Conservation (phyloP, 2,329 filamentous ascomycete species). For the Elsinoe arachidis region DNA sequence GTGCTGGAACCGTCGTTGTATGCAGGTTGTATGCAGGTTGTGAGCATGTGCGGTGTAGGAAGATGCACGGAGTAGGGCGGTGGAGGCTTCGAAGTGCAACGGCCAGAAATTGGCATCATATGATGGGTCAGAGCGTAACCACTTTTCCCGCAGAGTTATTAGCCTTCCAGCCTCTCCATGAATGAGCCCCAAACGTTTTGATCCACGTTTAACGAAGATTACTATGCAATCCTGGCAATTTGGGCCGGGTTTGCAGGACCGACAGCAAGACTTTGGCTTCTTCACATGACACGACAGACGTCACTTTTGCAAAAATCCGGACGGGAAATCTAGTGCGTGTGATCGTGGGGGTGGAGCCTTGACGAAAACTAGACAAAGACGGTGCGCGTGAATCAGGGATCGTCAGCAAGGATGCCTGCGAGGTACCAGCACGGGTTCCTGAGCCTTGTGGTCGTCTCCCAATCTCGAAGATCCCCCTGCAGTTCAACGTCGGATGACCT, state of each 20-base stretch:
- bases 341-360: background rate
- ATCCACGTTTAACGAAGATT: conserved; percentile 9
- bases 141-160: background rate
- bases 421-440: conserved; percentile 10
- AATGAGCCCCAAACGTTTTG: conserved; percentile 9
- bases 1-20: background rate
- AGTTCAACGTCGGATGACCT: conserved; percentile 5
- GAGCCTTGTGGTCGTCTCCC: background rate
- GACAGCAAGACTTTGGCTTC: background rate
- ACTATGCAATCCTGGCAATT: background rate
- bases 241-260: background rate
- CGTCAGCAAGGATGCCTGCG: background rate
- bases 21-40: background rate
- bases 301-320: conserved; percentile 3
- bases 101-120: conserved; percentile 10
- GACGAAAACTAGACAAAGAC: background rate
- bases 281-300: conserved; percentile 5
- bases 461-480: background rate
- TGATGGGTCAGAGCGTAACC: conserved; percentile 10
- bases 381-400: conserved; percentile 2
- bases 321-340: background rate
- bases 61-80: background rate
- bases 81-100: background rate
- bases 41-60: conserved; percentile 10
- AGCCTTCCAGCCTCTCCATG: background rate